These are phyloP conservation scores for Psilocybe cyanescens DNA, from an alignment of 768 basidiomycete genomes.

Conservation along the genomic window DNA sequence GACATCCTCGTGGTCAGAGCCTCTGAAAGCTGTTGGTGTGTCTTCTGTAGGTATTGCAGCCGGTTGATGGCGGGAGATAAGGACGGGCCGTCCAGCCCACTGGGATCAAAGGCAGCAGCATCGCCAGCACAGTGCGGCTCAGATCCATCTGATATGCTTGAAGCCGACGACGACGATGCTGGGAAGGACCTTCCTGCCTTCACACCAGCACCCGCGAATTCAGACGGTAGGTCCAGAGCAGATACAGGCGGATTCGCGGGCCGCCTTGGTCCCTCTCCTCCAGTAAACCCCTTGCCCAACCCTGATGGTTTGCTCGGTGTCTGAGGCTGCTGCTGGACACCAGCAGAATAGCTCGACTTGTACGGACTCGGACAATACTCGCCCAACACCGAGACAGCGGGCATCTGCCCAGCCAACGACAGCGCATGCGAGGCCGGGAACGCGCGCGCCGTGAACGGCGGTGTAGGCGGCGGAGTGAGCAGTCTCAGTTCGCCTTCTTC, in stretches of 20 bases:
- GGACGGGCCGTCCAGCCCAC: neutral
- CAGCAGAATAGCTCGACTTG: slow-evolving; percentile 17
- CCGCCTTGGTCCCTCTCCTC: slow-evolving; percentile 1
- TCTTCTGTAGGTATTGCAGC: neutral
- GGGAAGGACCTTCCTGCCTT: neutral
- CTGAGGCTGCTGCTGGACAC: neutral
- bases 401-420: slow-evolving; percentile 5
- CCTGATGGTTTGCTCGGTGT: neutral
- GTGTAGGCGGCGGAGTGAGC: slow-evolving; percentile 30
- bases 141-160: neutral
- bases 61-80: neutral
- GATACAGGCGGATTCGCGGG: slow-evolving; percentile 7
- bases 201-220: neutral
- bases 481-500: slow-evolving; percentile 24
- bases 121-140: neutral
- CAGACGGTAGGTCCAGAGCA: neutral
- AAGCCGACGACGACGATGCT: neutral
- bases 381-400: neutral
- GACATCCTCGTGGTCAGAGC: neutral
- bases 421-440: slow-evolving; percentile 18
- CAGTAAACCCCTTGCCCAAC: neutral
- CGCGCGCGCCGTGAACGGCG: slow-evolving; percentile 21
- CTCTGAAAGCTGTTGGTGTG: no score
- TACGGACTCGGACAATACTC: slow-evolving; percentile 27
- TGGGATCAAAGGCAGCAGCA: neutral